phyloP scores from a whole-genome alignment of 2,329 filamentous ascomycete genomes.

The Cyclaneusma minus region DNA sequence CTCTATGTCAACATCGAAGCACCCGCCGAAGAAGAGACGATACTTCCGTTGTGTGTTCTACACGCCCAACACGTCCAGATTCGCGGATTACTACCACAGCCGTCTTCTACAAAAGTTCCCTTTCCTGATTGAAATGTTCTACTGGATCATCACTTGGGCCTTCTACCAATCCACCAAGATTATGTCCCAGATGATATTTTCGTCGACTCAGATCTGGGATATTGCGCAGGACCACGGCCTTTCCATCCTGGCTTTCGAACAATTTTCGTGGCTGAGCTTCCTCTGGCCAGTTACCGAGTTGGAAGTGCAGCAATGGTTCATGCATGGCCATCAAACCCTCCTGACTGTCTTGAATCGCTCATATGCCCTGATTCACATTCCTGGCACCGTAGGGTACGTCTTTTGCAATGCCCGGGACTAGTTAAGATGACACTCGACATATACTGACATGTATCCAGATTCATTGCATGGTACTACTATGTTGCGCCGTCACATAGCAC shows the following conservation, averaged over 20 bases:
- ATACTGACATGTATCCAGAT: conserved; percentile 23
- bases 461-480: conserved; percentile 49
- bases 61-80: conserved; percentile 46
- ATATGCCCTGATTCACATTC: conserved; percentile 44
- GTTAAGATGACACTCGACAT: background rate
- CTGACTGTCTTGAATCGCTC: conserved; percentile 40
- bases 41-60: conserved; percentile 32
- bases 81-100: conserved; percentile 42
- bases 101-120: conserved; percentile 49
- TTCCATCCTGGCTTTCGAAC: conserved; percentile 37
- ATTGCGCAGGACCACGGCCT: conserved; percentile 39
- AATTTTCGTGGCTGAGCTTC: conserved; percentile 30
- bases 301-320: conserved; percentile 39
- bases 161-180: conserved; percentile 16
- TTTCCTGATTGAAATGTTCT: conserved; percentile 52
- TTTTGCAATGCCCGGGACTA: background rate
- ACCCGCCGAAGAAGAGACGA: conserved; percentile 30
- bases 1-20: conserved; percentile 13
- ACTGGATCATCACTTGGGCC: conserved; percentile 39
- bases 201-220: conserved; percentile 31
- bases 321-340: conserved; percentile 33
- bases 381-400: conserved; percentile 38
- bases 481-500: conserved; percentile 31
- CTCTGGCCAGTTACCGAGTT: conserved; percentile 36
- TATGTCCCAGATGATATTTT: conserved; percentile 18